Base-by-base conservation (phyloP, 2,329 filamentous ascomycete species). In the Diaporthe caulivora region DNA sequence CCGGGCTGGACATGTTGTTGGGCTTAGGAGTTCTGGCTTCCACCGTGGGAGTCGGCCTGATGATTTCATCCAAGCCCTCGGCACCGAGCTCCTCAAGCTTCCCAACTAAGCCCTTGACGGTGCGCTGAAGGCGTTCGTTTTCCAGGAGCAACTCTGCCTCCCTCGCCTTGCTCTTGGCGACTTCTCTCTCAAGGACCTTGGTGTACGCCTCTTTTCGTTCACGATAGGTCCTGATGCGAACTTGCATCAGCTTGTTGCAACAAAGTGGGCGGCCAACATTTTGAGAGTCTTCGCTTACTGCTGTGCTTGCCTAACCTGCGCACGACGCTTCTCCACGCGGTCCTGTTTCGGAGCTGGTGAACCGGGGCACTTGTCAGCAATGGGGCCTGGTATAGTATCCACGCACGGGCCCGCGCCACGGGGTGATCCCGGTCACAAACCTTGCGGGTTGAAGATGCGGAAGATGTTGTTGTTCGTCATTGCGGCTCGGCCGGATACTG, bases 361-460 rank as follows among this genome's bases (percentile, higher is more conserved):
- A 42, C 42, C n/a, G 44, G 31, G 5, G 5, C 34, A 74, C 54
- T 34, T 71, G 70, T 67, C 29, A 15, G 67, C 49, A 15, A n/a
- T 7, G 11, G 24, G 3, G 1, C 5, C 11, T 4, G 0, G 26
- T 18, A 18, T 9, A 40, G 37, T 9, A 18, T 21, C 29, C 3
- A 37, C 2, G 21, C 11, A 15, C 0, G 13, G 1, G 7, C 11
- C 37, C 6, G 3, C 5, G 5, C 18, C 10, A 6, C 6, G 3
- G 40, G 3, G 18, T 7, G 29, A 40, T 40, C 7, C 26, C 0
- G 21, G 31, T 9, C 15, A 77, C 74, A 11, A 42, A 81, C 80
- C 80, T 21, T 70, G 73, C 9, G 81, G 81, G 10, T 81, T 82
- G n/a, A 82, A 82, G 3, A 82, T 81, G 26, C 80, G 80, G 37